phyloP scores from a whole-genome alignment of 257 asterid species.

The Solanum paucissectum region DNA sequence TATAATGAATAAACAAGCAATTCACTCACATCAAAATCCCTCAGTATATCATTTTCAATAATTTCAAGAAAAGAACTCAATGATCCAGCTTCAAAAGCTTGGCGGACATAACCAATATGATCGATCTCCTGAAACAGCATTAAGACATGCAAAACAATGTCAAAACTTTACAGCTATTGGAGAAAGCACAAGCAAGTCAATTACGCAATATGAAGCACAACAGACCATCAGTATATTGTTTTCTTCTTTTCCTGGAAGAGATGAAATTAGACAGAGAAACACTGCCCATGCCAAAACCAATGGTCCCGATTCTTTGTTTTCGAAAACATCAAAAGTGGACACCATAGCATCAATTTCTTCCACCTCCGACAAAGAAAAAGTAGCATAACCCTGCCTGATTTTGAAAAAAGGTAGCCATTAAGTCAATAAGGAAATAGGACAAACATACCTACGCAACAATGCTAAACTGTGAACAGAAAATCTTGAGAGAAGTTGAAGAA shows the following conservation, averaged over 20 bases:
- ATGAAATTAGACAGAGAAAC: constrained; percentile 74
- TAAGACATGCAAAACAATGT: constrained; percentile 1
- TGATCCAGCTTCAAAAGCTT: constrained; percentile 80
- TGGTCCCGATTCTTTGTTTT: constrained; percentile 77
- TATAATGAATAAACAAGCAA: neutral
- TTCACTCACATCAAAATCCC: constrained; percentile 65
- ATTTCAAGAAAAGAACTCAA: constrained; percentile 68
- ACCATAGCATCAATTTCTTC: constrained; percentile 60
- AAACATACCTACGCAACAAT: neutral
- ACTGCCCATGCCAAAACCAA: constrained; percentile 92
- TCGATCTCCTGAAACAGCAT: constrained; percentile 66
- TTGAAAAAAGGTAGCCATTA: neutral
- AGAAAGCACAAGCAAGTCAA: constrained; percentile 4
- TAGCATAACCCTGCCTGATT: constrained; percentile 66
- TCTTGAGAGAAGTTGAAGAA: neutral
- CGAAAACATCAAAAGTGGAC: constrained; percentile 43
- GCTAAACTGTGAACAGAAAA: neutral
- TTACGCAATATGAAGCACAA: constrained; percentile 7
- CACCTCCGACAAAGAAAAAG: constrained; percentile 68
- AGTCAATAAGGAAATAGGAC: neutral
- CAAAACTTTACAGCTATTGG: neutral
- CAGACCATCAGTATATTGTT: constrained; percentile 53
- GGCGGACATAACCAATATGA: constrained; percentile 75
- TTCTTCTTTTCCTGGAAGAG: constrained; percentile 76
- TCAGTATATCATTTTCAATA: constrained; percentile 60